Evolutionary conservation across 1,139 yeast species (phyloP).

Genomic region (Hanseniaspora gamundiae): DNA sequence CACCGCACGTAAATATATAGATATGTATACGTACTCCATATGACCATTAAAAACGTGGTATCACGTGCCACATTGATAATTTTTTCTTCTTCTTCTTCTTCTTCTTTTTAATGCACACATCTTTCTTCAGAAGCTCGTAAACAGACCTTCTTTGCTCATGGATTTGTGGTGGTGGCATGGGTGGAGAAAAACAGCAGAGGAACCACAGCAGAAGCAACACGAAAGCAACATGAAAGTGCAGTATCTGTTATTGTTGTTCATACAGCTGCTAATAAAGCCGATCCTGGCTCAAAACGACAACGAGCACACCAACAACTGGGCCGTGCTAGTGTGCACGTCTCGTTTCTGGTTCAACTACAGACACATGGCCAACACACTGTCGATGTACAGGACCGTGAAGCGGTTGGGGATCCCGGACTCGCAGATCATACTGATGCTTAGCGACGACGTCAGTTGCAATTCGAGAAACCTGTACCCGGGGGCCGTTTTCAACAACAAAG

Average conservation of each 20-base stretch:
- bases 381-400: constrained; percentile 91
- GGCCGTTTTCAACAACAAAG: constrained; percentile 86
- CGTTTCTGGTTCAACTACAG: constrained; percentile 97
- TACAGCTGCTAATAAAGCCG: not conserved
- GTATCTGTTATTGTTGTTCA: not conserved
- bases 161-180: too few species aligned
- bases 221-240: too few species aligned
- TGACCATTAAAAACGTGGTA: too few species aligned
- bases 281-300: constrained; percentile 8
- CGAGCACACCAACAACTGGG: constrained; percentile 80
- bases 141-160: too few species aligned
- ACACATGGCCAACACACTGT: constrained; percentile 92
- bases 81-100: too few species aligned
- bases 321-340: constrained; percentile 89
- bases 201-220: too few species aligned
- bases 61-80: too few species aligned
- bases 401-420: constrained; percentile 95
- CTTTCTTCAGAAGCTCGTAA: too few species aligned
- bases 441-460: constrained; percentile 96
- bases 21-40: too few species aligned
- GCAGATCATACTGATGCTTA: constrained; percentile 87
- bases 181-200: not conserved
- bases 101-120: too few species aligned
- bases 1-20: too few species aligned
- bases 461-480: constrained; percentile 95